Percentiles rank a stretch among this genome's conserved stretches.
Conservation (phyloP, 2,329 filamentous ascomycete species). For the Botryotinia narcissicola region DNA sequence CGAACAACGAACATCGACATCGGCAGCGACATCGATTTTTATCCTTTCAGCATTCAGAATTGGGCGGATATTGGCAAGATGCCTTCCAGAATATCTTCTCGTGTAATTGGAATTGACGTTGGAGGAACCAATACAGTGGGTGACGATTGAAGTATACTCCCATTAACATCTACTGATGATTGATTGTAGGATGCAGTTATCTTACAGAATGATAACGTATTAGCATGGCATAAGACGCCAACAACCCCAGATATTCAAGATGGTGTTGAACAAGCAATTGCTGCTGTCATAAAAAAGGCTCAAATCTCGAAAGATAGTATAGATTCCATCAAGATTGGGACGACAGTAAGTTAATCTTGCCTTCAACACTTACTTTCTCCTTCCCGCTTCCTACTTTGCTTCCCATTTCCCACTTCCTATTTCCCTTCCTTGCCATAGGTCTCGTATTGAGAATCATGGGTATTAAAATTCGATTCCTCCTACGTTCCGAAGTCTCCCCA, state of each 20-base stretch:
- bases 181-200: slow-evolving; percentile 28
- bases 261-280: slow-evolving; percentile 49
- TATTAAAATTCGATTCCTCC: not conserved
- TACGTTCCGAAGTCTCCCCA: not conserved
- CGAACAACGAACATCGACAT: not conserved
- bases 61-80: slow-evolving; percentile 14
- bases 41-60: not conserved
- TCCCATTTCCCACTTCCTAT: not conserved
- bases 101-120: slow-evolving; percentile 48
- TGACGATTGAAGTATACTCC: not conserved
- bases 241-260: slow-evolving; percentile 51
- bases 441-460: too few species aligned
- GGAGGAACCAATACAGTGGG: slow-evolving; percentile 55
- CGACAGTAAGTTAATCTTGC: slow-evolving; percentile 31
- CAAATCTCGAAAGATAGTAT: slow-evolving; percentile 42
- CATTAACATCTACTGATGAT: not conserved
- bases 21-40: not conserved
- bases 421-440: not conserved
- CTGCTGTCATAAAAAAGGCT: slow-evolving; percentile 43
- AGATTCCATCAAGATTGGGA: slow-evolving; percentile 49
- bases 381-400: not conserved
- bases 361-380: not conserved
- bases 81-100: slow-evolving; percentile 30
- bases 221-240: slow-evolving; percentile 48
- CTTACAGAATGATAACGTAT: slow-evolving; percentile 31